phyloP scores from a whole-genome alignment of 2,329 filamentous ascomycete genomes.

The Cryphonectria naterciae region DNA sequence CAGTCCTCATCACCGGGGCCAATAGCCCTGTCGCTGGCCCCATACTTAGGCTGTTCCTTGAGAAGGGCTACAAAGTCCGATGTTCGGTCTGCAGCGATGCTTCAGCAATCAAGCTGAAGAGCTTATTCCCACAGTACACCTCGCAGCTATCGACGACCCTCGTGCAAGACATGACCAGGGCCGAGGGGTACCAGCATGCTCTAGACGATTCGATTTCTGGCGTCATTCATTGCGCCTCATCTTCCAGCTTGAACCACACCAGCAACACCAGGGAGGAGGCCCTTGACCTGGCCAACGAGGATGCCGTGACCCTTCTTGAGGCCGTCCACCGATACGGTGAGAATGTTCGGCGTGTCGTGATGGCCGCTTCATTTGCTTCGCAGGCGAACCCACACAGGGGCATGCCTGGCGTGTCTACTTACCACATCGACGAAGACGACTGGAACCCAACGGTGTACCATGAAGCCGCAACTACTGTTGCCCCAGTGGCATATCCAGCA shows the following conservation, averaged over 20 bases:
- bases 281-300: neutral
- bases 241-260: neutral
- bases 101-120: neutral
- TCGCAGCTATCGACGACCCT: slow-evolving; percentile 6
- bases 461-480: neutral
- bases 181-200: slow-evolving; percentile 5
- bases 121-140: slow-evolving; percentile 4
- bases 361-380: neutral
- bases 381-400: neutral
- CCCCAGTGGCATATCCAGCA: neutral
- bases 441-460: slow-evolving; percentile 3
- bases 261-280: neutral
- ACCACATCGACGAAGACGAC: neutral
- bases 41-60: slow-evolving; percentile 22
- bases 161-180: neutral
- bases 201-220: slow-evolving; percentile 1
- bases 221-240: neutral
- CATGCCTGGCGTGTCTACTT: neutral
- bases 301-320: neutral
- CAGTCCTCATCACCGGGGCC: slow-evolving; percentile 21
- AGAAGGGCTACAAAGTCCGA: slow-evolving; percentile 16
- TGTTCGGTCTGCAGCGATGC: slow-evolving; percentile 17
- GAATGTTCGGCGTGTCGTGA: slow-evolving; percentile 7
- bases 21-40: slow-evolving; percentile 13
- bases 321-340: neutral